A percentile compares a stretch with the other conserved stretches of the same genome.
Evolutionary conservation across 352 stramenopile species (phyloP).

Genomic region (Phytophthora podocarpi): DNA sequence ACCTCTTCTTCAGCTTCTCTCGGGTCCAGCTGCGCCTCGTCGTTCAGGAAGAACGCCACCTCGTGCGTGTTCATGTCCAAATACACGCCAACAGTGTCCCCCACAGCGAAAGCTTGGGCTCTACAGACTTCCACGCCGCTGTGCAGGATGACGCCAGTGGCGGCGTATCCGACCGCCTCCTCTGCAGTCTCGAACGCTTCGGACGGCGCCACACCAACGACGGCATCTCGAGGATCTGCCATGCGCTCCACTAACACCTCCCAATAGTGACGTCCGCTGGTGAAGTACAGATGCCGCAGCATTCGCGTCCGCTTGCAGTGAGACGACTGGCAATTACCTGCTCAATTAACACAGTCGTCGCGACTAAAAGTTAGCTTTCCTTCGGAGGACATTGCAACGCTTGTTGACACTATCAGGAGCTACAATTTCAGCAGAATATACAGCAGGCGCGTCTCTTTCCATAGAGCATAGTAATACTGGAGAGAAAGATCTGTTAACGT

Average conservation of each 20-base stretch:
- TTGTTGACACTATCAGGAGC: not conserved
- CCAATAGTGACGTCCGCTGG: constrained; percentile 59
- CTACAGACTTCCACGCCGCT: constrained; percentile 39
- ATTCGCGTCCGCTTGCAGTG: constrained; percentile 33
- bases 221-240: constrained; percentile 23
- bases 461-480: not conserved
- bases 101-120: constrained; percentile 36
- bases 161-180: constrained; percentile 42
- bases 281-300: constrained; percentile 57
- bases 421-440: constrained; percentile 9
- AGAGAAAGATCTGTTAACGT: constrained; percentile 6
- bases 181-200: constrained; percentile 30
- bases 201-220: constrained; percentile 40
- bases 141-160: constrained; percentile 40
- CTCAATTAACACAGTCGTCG: not conserved
- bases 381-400: not conserved
- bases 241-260: constrained; percentile 46
- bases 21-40: constrained; percentile 24
- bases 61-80: constrained; percentile 52
- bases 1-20: constrained; percentile 5
- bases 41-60: constrained; percentile 56
- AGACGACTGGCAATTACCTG: constrained; percentile 30
- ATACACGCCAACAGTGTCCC: constrained; percentile 50
- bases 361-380: not conserved
- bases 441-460: not conserved